Percentiles rank a stretch among this genome's conserved stretches.
These are phyloP conservation scores for Funneliformis caledonium DNA, from an alignment of 371 early-diverging fungal genomes.

Conservation along the genomic window DNA sequence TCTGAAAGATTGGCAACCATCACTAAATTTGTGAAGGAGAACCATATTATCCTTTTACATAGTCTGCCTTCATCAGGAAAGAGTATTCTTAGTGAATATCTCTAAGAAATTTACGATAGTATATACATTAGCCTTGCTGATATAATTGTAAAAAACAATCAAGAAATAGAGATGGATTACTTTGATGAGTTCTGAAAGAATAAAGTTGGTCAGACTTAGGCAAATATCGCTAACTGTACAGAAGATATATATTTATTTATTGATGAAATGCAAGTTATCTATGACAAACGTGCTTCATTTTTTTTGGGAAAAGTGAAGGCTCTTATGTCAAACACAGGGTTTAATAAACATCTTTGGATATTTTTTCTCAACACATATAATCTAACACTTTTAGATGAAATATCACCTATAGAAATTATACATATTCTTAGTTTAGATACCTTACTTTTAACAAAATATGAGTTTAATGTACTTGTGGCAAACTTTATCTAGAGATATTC, in stretches of 20 bases:
- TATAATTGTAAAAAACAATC: not conserved
- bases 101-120: not conserved
- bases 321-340: not conserved
- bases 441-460: no score
- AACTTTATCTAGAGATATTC: not conserved
- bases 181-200: slow-evolving; percentile 19
- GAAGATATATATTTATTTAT: no score
- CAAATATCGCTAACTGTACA: not conserved
- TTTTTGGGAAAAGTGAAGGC: not conserved
- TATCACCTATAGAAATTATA: no score
- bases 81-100: no score
- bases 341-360: no score
- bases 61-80: slow-evolving; percentile 39
- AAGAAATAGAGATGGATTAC: not conserved
- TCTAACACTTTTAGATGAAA: no score
- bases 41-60: not conserved
- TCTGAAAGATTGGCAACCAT: not conserved
- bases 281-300: not conserved
- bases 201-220: not conserved
- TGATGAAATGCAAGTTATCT: not conserved
- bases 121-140: slow-evolving; percentile 24
- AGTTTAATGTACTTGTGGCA: no score
- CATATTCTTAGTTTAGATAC: no score
- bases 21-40: no score
- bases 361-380: no score